Evolutionary conservation across 441 rosid species (phyloP), one percentile per base, ranked within the genome.

Genomic region (Euphorbia celastroides): DNA sequence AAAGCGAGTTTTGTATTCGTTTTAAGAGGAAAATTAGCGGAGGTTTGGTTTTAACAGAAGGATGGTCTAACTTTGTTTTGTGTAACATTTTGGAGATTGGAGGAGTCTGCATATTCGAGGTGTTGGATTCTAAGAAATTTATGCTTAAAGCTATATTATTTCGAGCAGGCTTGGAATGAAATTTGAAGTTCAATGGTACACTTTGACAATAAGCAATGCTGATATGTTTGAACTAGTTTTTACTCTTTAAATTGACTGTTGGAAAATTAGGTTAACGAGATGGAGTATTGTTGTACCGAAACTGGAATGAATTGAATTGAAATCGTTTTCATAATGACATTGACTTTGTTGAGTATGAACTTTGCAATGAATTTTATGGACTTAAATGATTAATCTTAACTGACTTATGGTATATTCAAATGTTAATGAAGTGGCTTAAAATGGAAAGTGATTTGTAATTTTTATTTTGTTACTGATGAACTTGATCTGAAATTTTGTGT

Each of bases 401-500:
- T n/a, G n/a, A n/a, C n/a, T n/a, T n/a, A n/a, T n/a, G n/a, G n/a
- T n/a, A n/a, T n/a, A n/a, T n/a, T n/a, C n/a, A n/a, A n/a, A n/a
- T n/a, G n/a, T n/a, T n/a, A n/a, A n/a, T n/a, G n/a, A n/a, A n/a
- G n/a, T n/a, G n/a, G n/a, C n/a, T n/a, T n/a, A n/a, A n/a, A n/a
- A n/a, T n/a, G n/a, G n/a, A n/a, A n/a, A n/a, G n/a, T n/a, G n/a
- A n/a, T n/a, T n/a, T n/a, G n/a, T n/a, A n/a, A n/a, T n/a, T n/a
- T n/a, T n/a, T n/a, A n/a, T n/a, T n/a, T 34, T 34, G 38, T 34
- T 34, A 9, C 9, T 34, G 4, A 3, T 34, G 38, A 34, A 34
- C 38, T 34, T 9, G 38, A 34, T 34, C 38, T 9, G n/a, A 65
- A 57, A 68, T 69, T 34, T 14, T 23, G 69, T 68, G 28, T 69